Conservation (phyloP, 2,329 filamentous ascomycete genomes). For the Pezicula neosporulosa region DNA sequence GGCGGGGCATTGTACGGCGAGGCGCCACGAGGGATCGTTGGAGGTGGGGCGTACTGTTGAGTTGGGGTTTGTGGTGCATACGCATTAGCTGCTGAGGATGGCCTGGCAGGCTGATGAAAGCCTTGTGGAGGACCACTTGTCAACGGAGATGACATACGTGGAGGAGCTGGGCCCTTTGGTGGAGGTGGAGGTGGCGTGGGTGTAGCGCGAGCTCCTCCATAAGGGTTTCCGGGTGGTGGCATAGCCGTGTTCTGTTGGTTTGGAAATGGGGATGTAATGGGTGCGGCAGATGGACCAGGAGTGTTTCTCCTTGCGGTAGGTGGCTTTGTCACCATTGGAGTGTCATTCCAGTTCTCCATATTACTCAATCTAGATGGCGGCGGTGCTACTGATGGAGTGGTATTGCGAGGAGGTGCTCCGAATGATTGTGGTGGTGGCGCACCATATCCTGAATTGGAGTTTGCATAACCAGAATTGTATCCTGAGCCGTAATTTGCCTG, state of each 20-base stretch:
- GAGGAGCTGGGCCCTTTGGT: conserved; percentile 71
- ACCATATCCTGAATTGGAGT: conserved; percentile 23
- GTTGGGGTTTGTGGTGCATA: conserved; percentile 60
- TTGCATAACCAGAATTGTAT: conserved; percentile 17
- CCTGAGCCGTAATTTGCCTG: conserved; percentile 5
- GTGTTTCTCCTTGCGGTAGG: conserved; percentile 70
- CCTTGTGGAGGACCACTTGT: conserved; percentile 48
- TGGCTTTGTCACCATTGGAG: conserved; percentile 77
- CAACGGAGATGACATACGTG: conserved; percentile 71
- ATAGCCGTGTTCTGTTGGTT: conserved; percentile 53
- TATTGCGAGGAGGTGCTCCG: conserved; percentile 59
- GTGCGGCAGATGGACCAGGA: conserved; percentile 55
- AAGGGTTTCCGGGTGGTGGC: conserved; percentile 58
- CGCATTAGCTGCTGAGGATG: conserved; percentile 55
- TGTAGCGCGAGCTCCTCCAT: conserved; percentile 53
- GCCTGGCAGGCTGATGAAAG: conserved; percentile 44
- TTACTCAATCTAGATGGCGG: conserved; percentile 69
- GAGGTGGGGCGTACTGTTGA: conserved; percentile 37
- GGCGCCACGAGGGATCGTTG: conserved; percentile 66
- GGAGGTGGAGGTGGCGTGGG: conserved; percentile 77
- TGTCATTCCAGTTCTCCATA: conserved; percentile 89
- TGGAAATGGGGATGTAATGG: conserved; percentile 74
- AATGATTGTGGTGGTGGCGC: conserved; percentile 35
- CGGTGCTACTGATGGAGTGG: conserved; percentile 65
- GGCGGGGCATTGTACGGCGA: conserved; percentile 87